Base-by-base conservation (phyloP, 164 flowering plant genomes). In the Chimonanthus salicifolius region DNA sequence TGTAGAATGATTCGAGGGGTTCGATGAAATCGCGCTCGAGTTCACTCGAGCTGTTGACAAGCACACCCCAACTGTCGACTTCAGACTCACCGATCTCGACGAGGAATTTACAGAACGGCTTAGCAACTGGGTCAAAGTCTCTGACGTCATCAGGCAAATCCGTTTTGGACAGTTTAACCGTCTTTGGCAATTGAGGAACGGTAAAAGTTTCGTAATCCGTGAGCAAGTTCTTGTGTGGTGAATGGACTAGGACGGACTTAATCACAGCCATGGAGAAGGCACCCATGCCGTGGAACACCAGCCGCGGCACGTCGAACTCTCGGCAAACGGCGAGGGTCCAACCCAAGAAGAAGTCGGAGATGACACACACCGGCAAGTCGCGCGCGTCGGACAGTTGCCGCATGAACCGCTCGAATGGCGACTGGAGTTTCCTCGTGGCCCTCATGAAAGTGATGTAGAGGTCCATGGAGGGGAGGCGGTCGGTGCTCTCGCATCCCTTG, bases 261-360 rank as follows among this genome's bases (percentile, higher is more conserved):
- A n/a, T 0, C 0, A 81, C 71, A 4, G 80, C 80, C 78, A 76
- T 78, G 2, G 88, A 15, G 16, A 80, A 46, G 7, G 74, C 84
- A 3, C 85, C 79, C 86, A 85, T 82, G 5, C 84, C 85, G 49
- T 84, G 85, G 58, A 78, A 85, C 2, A 79, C 80, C 0, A 85
- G 64, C 21, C 86, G 21, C 1, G 86, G 86, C 15, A 85, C 64
- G 2, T 67, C 74, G n/a, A 82, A 77, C 4, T 62, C 48, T 1
- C 65, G 72, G 51, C 84, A 84, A 0, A 69, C 16, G 2, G 49
- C 64, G 0, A 79, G 74, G 1, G 88, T 82, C 82, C 84, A 85
- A 0, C 84, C 81, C 0, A 80, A 54, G 73, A 83, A 82, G 75
- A 81, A 77, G 49, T 85, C 84, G 0, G 86, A 77, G 71, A 85